Base-by-base conservation (phyloP, 1,284 basidiomycete species). In the Trametes pubescens region DNA sequence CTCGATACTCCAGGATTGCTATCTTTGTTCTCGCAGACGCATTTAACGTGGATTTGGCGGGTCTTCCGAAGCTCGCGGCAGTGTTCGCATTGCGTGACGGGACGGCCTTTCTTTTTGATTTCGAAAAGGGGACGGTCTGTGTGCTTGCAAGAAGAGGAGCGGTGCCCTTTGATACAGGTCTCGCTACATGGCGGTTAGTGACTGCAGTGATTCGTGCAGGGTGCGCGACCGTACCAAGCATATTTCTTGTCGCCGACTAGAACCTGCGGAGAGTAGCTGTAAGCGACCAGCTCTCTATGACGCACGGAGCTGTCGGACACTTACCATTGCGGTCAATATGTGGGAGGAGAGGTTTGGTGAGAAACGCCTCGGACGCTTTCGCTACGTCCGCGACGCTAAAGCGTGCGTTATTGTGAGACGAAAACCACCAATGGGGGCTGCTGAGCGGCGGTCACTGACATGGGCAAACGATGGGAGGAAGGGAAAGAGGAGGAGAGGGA, bases 151-250 rank as follows among this genome's bases (percentile, higher is more conserved):
- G 86, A 83, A 10, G 90, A 91, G 18, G 91, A 92, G 44, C 91
- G 87, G 77, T 93, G 91, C 13, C 91, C 91, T 76, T 93, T 93
- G 79, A 93, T 93, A 77, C 91, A 93, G 47, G 90, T 90, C 78
- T 90, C 90, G 72, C 91, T 92, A 44, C n/a, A 21, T 34, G 10
- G n/a, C 22, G 22, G 18, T 65, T 26, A 65, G 55, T 35, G 37
- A 10, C 13, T 40, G 26, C 11, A 65, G 52, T 26, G 54, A 38
- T n/a, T 14, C 29, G 2, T 18, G 5, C 34, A 46, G 14, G 21
- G 1, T 47, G n/a, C n/a, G 52, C 49, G 72, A 86, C 51, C 74
- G 24, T 58, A 92, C 90, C 90, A 92, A 67, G 90, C 90, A 73
- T 91, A 92, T 79, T 93, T 93, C 81, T 90, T 92, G 76, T 86